A percentile compares a stretch with the other conserved stretches of the same genome.
These are phyloP conservation scores for Trichosporon sp. DNA, from an alignment of 1,284 basidiomycete genomes.

Conservation along the genomic window DNA sequence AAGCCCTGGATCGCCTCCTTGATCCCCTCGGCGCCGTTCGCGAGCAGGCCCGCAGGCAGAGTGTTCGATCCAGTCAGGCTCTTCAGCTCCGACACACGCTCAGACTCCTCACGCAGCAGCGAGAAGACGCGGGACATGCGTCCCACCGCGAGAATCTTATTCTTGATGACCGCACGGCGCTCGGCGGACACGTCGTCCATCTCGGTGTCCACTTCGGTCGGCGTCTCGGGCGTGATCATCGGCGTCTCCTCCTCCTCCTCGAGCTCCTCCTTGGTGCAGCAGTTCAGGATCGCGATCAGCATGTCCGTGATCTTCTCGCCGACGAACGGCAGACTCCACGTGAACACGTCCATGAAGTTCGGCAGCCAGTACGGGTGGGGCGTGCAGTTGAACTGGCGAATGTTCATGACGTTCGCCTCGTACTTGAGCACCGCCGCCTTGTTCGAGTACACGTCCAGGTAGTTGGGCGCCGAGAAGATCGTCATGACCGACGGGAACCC, in stretches of 20 bases:
- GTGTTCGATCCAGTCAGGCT: conserved; percentile 72
- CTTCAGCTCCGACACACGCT: conserved; percentile 95
- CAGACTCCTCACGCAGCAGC: conserved; percentile 95
- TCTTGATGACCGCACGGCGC: conserved; percentile 82
- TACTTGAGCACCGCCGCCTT: conserved; percentile 96
- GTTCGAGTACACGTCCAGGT: conserved; percentile 94
- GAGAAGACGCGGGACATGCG: conserved; percentile 95
- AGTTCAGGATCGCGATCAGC: conserved; percentile 89
- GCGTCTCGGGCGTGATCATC: conserved; percentile 43
- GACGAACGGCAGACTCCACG: conserved; percentile 97
- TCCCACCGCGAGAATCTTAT: conserved; percentile 97
- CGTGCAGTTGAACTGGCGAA: conserved; percentile 85
- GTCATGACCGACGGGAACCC: conserved; percentile 91
- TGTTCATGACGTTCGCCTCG: conserved; percentile 92
- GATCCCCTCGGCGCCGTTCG: conserved; percentile 87
- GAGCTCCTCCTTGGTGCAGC: conserved; percentile 89
- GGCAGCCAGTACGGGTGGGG: conserved; percentile 96
- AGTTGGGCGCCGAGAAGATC: conserved; percentile 92
- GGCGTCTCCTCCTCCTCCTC: conserved; percentile 67
- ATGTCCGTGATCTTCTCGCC: conserved; percentile 98
- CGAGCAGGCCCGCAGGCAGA: conserved; percentile 81
- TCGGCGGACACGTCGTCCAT: conserved; percentile 60
- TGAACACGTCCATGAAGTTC: conserved; percentile 99
- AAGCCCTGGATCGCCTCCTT: conserved; percentile 92
- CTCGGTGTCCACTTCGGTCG: conserved; percentile 31